Base-by-base conservation (phyloP, 768 basidiomycete species). In the Tricholoma matsutake region DNA sequence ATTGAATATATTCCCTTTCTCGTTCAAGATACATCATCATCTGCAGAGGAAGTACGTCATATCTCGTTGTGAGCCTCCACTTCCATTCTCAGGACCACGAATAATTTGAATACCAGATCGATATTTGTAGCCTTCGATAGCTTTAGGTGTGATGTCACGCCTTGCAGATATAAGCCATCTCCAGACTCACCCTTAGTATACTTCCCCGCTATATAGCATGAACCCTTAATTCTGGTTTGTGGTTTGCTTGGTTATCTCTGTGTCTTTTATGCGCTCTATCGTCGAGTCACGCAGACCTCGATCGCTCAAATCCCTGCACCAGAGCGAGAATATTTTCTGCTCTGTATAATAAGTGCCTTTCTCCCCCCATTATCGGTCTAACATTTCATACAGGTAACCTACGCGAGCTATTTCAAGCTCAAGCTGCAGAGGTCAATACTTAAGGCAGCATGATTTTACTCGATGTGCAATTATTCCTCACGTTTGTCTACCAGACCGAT, bases 241-340 rank as follows among this genome's bases (percentile, higher is more conserved):
- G 54, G 41, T 28, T 10, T 63, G 1, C 47, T 66, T 34, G 32
- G 41, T 31, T 52, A 65, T 13, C 37, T 68, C 20, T 54, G 54
- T 10, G 45, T 63, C 29, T 45, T 68, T 10, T 78, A 72, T 54
- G 61, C 57, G 16, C 49, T 75, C 52, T 67, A 79, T 72, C 67
- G 64, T 60, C 60, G 69, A 70, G 55, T 67, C 69, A 63, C 72
- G 63, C 59, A 78, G 60, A 64, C 74, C 63, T 69, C 73, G 52
- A 64, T 78, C 68, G 63, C 76, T 10, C 71, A 70, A 57, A 62
- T 74, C 34, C 75, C 68, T 63, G 78, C 72, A 54, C 79, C 75
- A 13, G 66, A 60, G 68, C 76, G 71, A 62, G 73, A 68, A 61
- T 76, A 60, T 60, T 84, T 63, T 77, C 70, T 67, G 67, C 77